These are phyloP conservation scores for Tolypocladium pustulatum DNA, from an alignment of 2,329 filamentous ascomycete genomes.

Conservation along the genomic window DNA sequence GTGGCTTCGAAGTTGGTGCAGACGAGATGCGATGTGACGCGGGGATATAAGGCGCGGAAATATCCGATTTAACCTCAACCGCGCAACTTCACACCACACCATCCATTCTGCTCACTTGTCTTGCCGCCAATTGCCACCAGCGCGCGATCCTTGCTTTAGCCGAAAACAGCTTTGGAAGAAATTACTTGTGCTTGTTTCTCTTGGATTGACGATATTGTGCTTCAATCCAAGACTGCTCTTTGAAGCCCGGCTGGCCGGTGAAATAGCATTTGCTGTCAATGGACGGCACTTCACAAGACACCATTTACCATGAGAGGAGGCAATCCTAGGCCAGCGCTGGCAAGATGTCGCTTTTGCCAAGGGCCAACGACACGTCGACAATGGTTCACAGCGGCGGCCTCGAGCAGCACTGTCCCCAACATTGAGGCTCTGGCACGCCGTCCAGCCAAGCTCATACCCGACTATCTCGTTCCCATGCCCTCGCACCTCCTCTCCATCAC, in stretches of 20 bases:
- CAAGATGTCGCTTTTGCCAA: not conserved
- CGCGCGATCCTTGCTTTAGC: not conserved
- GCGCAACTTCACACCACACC: not conserved
- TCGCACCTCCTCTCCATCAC: constrained; percentile 56
- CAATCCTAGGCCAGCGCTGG: not conserved
- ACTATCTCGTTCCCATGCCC: constrained; percentile 44
- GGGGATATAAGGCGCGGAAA: not conserved
- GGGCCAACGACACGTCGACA: not conserved
- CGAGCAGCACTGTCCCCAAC: not conserved
- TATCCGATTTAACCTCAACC: not conserved
- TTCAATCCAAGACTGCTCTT: not conserved
- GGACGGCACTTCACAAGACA: not conserved
- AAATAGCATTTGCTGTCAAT: not conserved
- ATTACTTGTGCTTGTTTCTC: not conserved
- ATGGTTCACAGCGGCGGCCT: not conserved
- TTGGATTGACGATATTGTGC: not conserved
- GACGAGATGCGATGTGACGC: not conserved
- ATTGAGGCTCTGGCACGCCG: constrained; percentile 13
- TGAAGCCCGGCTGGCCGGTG: too few relatives aligned
- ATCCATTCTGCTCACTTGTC: not conserved
- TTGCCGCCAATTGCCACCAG: not conserved
- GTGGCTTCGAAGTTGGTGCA: not conserved
- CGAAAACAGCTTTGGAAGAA: not conserved
- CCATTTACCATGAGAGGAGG: not conserved
- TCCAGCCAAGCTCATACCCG: constrained; percentile 25